Evolutionary conservation across 441 rosid species (phyloP), one percentile per base, ranked within the genome.

Genomic region (Syzygium syzygioides): DNA sequence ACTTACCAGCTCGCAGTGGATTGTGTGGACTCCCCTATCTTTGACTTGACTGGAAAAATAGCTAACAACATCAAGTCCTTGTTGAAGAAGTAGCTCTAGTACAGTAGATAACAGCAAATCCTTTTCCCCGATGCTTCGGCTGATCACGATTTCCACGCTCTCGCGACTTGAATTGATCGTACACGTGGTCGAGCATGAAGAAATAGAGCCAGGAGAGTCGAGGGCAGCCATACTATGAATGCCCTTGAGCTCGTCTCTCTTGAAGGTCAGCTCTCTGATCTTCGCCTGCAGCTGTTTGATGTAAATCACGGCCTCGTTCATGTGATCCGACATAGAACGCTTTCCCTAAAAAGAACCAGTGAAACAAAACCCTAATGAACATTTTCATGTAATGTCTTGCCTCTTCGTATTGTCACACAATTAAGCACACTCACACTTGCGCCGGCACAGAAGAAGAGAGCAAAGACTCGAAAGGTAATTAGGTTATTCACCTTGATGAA

Each of bases 281-380:
- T 86, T 86, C 25, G 30, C 37, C 86, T 86, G 88, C n/a, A 55
- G 85, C 45, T 71, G 66, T 57, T 57, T 55, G 45, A 89, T 89
- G 87, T 89, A 86, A 15, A 57, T 59, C 26, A 57, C 37, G 15
- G 90, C 86, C 56, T 89, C 88, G 45, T 76, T 79, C 25, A 89
- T 79, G 88, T 68, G 88, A 86, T 89, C 90, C 10, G 88, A 89
- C 84, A 71, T 86, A 11, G 90, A 89, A 41, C 90, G 48, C 90
- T 76, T 89, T 18, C 88, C 88, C 90, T 86, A 28, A 37, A 86
- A 30, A 71, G 59, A 19, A 86, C 37, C 41, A 54, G 37, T 52
- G 41, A 54, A 85, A 30, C 60, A 57, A 54, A 55, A 85, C 86
- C 86, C 86, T 85, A 85, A 85, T 19, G 41, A 32, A 20, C 50